A percentile compares a stretch with the other conserved stretches of the same genome.
These are phyloP conservation scores for Claviceps pazoutovae DNA, from an alignment of 2,329 filamentous ascomycete species.

Conservation along the genomic window DNA sequence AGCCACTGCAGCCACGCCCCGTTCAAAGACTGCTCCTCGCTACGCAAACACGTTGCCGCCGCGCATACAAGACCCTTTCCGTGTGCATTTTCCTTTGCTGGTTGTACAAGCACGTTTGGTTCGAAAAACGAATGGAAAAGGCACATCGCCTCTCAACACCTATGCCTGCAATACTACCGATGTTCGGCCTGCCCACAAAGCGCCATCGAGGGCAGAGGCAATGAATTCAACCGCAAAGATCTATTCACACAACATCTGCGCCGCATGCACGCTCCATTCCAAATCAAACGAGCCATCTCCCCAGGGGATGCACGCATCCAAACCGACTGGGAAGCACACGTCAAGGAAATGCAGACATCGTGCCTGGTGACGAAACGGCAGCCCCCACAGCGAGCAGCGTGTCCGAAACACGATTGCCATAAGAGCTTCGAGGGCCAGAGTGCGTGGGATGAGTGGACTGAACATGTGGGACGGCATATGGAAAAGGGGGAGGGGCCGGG, in stretches of 20 bases:
- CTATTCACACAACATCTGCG: slow-evolving; percentile 89
- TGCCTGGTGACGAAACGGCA: slow-evolving; percentile 59
- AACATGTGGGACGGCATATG: slow-evolving; percentile 83
- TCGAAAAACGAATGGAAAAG: slow-evolving; percentile 98
- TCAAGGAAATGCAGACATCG: slow-evolving; percentile 56
- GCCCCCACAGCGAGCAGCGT: slow-evolving; percentile 58
- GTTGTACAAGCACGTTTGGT: slow-evolving; percentile 69
- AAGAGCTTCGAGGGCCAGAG: slow-evolving; percentile 54
- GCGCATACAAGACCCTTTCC: slow-evolving; percentile 63
- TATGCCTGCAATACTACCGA: slow-evolving; percentile 53
- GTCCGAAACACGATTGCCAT: slow-evolving; percentile 57
- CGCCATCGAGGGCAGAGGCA: slow-evolving; percentile 41
- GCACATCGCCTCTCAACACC: slow-evolving; percentile 81
- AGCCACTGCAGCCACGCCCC: slow-evolving; percentile 48
- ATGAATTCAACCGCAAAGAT: slow-evolving; percentile 86
- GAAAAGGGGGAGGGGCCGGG: slow-evolving; percentile 53
- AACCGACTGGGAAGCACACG: slow-evolving; percentile 48
- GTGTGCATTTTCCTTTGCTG: slow-evolving; percentile 75
- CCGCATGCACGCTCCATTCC: slow-evolving; percentile 74
- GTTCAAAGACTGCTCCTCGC: slow-evolving; percentile 52
- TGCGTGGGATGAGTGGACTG: slow-evolving; percentile 83
- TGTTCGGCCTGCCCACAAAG: slow-evolving; percentile 46
- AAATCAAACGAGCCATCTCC: slow-evolving; percentile 42
- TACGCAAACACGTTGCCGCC: slow-evolving; percentile 53
- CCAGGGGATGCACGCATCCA: slow-evolving; percentile 47